phyloP scores from a whole-genome alignment of 495 filamentous ascomycete genomes.

The Pyrenopolyporus hunteri region DNA sequence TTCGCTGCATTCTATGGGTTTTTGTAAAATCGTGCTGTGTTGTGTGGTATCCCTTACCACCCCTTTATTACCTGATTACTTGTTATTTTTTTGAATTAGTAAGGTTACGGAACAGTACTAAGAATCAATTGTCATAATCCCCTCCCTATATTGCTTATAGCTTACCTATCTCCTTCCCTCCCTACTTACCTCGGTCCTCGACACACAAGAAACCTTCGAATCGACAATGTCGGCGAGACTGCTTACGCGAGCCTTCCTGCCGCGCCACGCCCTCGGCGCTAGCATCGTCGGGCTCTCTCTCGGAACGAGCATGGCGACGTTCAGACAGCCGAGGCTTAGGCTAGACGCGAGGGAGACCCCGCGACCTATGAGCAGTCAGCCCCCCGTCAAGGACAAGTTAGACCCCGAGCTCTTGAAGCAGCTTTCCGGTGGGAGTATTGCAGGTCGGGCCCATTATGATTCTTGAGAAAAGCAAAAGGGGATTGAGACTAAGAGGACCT shows the following conservation, averaged over 20 bases:
- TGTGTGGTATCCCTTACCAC: no score
- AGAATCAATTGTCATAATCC: no score
- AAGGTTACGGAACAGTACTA: no score
- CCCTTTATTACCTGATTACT: no score
- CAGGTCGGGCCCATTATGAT: slow-evolving; percentile 51
- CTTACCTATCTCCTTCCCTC: not conserved
- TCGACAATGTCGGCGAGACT: slow-evolving; percentile 28
- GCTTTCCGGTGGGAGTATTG: slow-evolving; percentile 71
- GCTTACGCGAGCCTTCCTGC: slow-evolving; percentile 16
- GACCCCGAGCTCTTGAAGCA: slow-evolving; percentile 65
- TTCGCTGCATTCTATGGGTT: no score
- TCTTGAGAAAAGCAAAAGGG: not conserved
- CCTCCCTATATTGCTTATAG: no score
- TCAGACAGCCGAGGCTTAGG: slow-evolving; percentile 23
- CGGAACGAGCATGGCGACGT: slow-evolving; percentile 35
- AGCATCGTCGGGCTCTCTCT: slow-evolving; percentile 35
- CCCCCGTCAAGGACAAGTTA: slow-evolving; percentile 43
- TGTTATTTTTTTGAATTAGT: no score
- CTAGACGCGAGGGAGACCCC: slow-evolving; percentile 26
- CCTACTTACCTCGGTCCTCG: not conserved
- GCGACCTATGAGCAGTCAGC: slow-evolving; percentile 17
- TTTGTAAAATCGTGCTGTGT: no score
- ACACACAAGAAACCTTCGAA: not conserved
- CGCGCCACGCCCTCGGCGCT: slow-evolving; percentile 26
- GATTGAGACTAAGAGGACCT: not conserved